Base-by-base conservation (phyloP, 2,329 filamentous ascomycete species). In the Hansfordia pulvinata region DNA sequence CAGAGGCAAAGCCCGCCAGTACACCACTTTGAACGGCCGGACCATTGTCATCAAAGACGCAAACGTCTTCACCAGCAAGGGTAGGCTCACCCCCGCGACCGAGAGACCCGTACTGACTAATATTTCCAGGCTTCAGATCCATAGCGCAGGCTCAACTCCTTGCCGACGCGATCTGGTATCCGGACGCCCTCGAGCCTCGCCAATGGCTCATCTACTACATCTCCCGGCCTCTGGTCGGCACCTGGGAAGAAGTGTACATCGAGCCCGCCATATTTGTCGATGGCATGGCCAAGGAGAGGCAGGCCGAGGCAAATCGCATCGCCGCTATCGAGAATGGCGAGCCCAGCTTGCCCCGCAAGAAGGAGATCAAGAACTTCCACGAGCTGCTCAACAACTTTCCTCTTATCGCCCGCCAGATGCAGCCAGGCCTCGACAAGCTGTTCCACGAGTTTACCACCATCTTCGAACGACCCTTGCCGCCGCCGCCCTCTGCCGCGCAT, bases 151-250 rank as follows among this genome's bases (percentile, higher is more conserved):
- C 86, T 17, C 85, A 90, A 46, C 60, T 96, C 18, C 61, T 94
- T 30, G 70, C 70, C 46, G 92, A 98, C 52, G 64, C 69, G 19
- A 69, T 93, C 20, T 96, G 84, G 68, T 93, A 92, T 44, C 77
- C 84, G 25, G 83, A 94, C 43, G 75, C 72, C n/a, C 69, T 82
- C 41, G 88, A 96, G 41, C 77, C 83, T 10, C 78, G 85, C 40
- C 83, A 86, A 65, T 98, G 90, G 85, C 72, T 98, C 22, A 68
- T 98, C 33, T 96, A 96, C 64, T 94, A 86, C 53, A 93, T 98
- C 35, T 90, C 88, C 15, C 76, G 73, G 27, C 90, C 90, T 2
- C 59, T 98, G 27, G 69, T 94, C 12, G 90, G 90, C 14, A 67
- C 69, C 1, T 86, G 78, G 62, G 85, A 93, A 43, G 69, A 84